These are phyloP conservation scores for Penicillium janthinellum DNA, from an alignment of 2,329 filamentous ascomycete species.

Conservation along the genomic window DNA sequence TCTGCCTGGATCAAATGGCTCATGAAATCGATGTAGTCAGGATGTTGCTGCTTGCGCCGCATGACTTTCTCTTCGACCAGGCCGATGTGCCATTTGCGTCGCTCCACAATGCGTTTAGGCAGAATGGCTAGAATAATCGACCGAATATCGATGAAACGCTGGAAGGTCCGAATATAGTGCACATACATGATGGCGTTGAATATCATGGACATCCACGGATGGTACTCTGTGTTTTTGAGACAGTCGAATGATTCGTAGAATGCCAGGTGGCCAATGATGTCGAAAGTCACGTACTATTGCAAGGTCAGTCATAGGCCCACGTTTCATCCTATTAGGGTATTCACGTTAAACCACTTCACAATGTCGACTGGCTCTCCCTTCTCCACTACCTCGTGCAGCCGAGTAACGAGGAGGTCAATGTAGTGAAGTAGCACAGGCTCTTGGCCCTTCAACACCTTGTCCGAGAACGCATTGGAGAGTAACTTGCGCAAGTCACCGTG, in stretches of 20 bases:
- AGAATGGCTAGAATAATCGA: slow-evolving; percentile 8
- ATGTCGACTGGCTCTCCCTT: slow-evolving; percentile 8
- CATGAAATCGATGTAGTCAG: slow-evolving; percentile 13
- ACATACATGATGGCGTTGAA: slow-evolving; percentile 9
- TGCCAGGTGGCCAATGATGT: slow-evolving; percentile 8
- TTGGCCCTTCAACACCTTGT: slow-evolving; percentile 11
- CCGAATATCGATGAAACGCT: slow-evolving; percentile 8
- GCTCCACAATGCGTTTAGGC: slow-evolving; percentile 8
- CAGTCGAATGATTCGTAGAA: slow-evolving; percentile 10
- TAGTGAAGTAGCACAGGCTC: slow-evolving; percentile 10
- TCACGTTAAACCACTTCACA: slow-evolving; percentile 10
- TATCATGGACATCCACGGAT: slow-evolving; percentile 10
- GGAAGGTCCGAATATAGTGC: slow-evolving; percentile 8
- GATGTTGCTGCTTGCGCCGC: slow-evolving; percentile 7
- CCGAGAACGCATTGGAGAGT: slow-evolving; percentile 10
- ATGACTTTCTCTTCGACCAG: slow-evolving; percentile 7
- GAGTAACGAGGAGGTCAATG: slow-evolving; percentile 6
- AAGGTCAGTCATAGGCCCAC: neutral
- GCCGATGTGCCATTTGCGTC: slow-evolving; percentile 10
- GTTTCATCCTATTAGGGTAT: neutral
- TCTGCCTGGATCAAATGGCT: slow-evolving; percentile 9
- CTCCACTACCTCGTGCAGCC: slow-evolving; percentile 7
- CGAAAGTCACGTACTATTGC: slow-evolving; percentile 4
- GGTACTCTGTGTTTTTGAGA: slow-evolving; percentile 6
- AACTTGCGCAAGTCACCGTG: slow-evolving; percentile 10